Base-by-base conservation (phyloP, 1,284 basidiomycete species). In the Phlebopus sp. region DNA sequence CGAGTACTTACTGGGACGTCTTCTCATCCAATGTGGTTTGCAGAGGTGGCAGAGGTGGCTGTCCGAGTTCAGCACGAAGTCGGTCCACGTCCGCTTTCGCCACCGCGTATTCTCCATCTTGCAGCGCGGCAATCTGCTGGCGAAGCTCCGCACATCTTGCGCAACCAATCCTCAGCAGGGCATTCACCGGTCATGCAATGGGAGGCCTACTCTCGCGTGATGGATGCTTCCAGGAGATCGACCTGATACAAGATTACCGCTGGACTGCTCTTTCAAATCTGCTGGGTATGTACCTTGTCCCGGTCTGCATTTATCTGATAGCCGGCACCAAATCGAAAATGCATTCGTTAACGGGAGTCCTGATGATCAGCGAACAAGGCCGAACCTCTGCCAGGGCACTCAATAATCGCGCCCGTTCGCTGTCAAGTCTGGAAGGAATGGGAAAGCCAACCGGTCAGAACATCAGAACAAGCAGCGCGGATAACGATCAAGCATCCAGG, bases 31-130 rank as follows among this genome's bases (percentile, higher is more conserved):
- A 64, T 23, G 81, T 86, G 32, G 70, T 69, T 56, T 90, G 85
- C 23, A 90, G 59, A 57, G 75, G 81, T 2, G 86, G 86, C 18
- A 89, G 63, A 2, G 87, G 79, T 1, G 78, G 69, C 59, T 90
- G 82, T 1, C 86, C 88, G 7, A 90, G 79, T 59, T 90, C 87
- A 45, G 74, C 73, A 42, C 87, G 78, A 36, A 90, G 70, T 43
- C 75, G 69, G 59, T 90, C 87, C 37, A 90, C 87, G 53, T 90
- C 86, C 25, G 66, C 67, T 64, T 90, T 90, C 4, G 86, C 83
- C 8, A 66, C 59, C 18, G 82, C 73, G 59, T 90, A 90, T 50
- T 90, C 88, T 30, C 82, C 84, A 40, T 87, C 86, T 21, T 84
- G 81, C 15, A 90, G 72, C 7, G 67, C 62, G 42, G 74, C 69